A percentile compares a stretch with the other conserved stretches of the same genome.
phyloP scores from a whole-genome alignment of 108 stramenopile genomes.

The Cylindrotheca closterium region DNA sequence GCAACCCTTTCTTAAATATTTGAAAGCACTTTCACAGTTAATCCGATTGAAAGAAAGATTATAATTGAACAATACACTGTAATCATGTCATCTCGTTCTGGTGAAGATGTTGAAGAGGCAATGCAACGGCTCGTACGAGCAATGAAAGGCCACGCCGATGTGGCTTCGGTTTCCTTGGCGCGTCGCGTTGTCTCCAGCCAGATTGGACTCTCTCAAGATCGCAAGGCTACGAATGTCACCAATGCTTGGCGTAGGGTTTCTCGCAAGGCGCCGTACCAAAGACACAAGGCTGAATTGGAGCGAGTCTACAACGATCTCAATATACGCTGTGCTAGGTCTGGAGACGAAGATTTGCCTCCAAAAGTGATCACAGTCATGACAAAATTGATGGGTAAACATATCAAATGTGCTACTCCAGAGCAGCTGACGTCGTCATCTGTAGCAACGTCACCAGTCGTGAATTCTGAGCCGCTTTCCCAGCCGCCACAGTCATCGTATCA shows the following conservation, averaged over 20 bases:
- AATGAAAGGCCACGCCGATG: slow-evolving; percentile 19
- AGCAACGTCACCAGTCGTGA: too few relatives aligned
- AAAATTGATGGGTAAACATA: slow-evolving; percentile 31
- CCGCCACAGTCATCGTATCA: not conserved
- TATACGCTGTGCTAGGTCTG: not conserved
- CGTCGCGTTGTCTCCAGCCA: slow-evolving; percentile 24
- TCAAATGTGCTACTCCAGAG: not conserved
- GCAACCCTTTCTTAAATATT: too few relatives aligned
- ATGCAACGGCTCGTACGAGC: slow-evolving; percentile 22
- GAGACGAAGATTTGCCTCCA: slow-evolving; percentile 19
- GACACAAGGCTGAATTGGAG: slow-evolving; percentile 12
- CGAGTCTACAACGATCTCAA: slow-evolving; percentile 18
- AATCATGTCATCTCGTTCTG: too few relatives aligned
- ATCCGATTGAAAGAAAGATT: too few relatives aligned
- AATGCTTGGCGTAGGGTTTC: slow-evolving; percentile 29
- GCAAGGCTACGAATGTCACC: slow-evolving; percentile 12
- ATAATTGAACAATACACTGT: too few relatives aligned
- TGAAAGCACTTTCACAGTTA: too few relatives aligned
- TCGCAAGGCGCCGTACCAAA: slow-evolving; percentile 25
- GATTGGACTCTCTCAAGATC: slow-evolving; percentile 15
- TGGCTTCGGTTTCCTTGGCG: slow-evolving; percentile 13
- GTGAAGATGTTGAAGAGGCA: slow-evolving; percentile 11
- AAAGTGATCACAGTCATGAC: slow-evolving; percentile 22
- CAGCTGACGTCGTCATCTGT: too few relatives aligned
- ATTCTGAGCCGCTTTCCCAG: too few relatives aligned